Evolutionary conservation across 2,329 filamentous ascomycete species (phyloP), one percentile per base, ranked within the genome.

Genomic region (Fusarium torreyae): DNA sequence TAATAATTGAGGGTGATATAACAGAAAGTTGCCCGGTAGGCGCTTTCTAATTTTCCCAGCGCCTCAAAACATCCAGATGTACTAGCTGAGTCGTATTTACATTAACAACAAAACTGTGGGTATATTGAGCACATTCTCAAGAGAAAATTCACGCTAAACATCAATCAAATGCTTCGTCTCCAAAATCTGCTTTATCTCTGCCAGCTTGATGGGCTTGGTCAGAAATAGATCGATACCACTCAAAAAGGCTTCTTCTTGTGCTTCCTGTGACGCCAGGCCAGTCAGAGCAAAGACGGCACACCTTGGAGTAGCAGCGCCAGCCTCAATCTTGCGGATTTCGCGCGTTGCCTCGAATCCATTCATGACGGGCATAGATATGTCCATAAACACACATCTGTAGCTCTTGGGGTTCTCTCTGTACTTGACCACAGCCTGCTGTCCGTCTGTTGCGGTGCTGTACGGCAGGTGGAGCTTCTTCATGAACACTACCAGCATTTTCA

Each of bases 161-260:
- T 31, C 13, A 31, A 31, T 31, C 28, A 31, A 13, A 31, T 31
- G 3, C n/a, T 42, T 56, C 0, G 22, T 42, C 42, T 48, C 51
- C n/a, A 56, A 10, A 2, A 48, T 6, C 8, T 48, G 34, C 5
- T 26, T 60, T 5, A 60, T 46, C 34, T 60, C 50, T 1, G 28
- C 33, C 6, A 60, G 15, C 15, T 24, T 13, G 4, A 60, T 43
- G 2, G 57, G 51, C 7, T 60, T 60, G 2, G 50, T 60, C n/a
- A 60, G n/a, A 11, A 60, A 60, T 5, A 60, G 10, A 10, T 60
- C 57, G 17, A 60, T 56, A 0, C 57, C 57, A 26, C 57, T 60
- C 2, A 55, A 9, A 2, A 56, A 14, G 2, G 50, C 57, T 10
- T 60, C 57, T 7, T 56, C 28, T 2, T 60, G 57, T 0, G 57